Evolutionary conservation across 1,139 yeast genomes (phyloP).

Genomic region (Candida sanyaensis): DNA sequence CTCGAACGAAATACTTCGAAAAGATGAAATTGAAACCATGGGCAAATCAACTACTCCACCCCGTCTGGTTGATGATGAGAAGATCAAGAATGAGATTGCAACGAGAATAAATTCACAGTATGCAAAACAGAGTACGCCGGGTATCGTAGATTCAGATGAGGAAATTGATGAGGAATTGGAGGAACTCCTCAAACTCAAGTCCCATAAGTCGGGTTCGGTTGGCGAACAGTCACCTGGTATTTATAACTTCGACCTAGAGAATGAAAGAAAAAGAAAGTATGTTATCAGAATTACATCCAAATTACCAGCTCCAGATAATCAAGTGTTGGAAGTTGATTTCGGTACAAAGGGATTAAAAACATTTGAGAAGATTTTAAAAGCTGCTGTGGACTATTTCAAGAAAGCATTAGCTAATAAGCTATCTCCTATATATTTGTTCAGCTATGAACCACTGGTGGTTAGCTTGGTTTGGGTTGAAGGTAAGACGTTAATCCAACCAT

Average conservation of each 20-base stretch:
- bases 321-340: constrained; percentile 23
- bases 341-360: constrained; percentile 35
- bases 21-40: not conserved
- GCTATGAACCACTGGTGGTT: constrained; percentile 16
- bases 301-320: constrained; percentile 20
- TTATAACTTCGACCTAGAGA: constrained; percentile 25
- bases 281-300: constrained; percentile 32
- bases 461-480: constrained; percentile 46
- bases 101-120: constrained; percentile 6
- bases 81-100: constrained; percentile 12
- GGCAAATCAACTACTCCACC: constrained; percentile 14
- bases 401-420: constrained; percentile 6
- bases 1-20: not conserved
- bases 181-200: constrained; percentile 5
- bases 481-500: constrained; percentile 37
- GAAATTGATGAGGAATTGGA: constrained; percentile 10
- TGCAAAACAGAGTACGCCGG: not conserved
- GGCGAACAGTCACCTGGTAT: constrained; percentile 2
- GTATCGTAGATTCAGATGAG: constrained; percentile 10
- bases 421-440: constrained; percentile 9
- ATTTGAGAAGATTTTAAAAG: constrained; percentile 19
- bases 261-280: constrained; percentile 35
- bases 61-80: constrained; percentile 12
- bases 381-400: constrained; percentile 20
- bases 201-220: not conserved